These are phyloP conservation scores for Waltiozyma solani DNA, from an alignment of 1,139 yeast species.

Conservation along the genomic window DNA sequence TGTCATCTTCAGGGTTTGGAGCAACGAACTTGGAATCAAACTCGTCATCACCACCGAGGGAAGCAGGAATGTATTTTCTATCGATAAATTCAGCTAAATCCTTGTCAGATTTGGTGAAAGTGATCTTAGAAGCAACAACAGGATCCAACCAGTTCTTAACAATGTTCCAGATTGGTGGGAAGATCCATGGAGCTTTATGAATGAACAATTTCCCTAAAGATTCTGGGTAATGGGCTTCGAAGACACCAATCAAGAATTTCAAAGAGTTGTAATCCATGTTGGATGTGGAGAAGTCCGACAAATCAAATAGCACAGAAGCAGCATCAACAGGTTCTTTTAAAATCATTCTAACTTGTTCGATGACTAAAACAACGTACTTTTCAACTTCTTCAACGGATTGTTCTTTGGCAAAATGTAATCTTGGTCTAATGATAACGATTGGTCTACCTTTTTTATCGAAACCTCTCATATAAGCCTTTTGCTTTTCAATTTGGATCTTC, in stretches of 20 bases:
- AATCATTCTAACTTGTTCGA: constrained; percentile 61
- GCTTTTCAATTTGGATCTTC: constrained; percentile 30
- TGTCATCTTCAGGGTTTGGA: constrained; percentile 44
- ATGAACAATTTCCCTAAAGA: constrained; percentile 64
- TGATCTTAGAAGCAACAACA: constrained; percentile 72
- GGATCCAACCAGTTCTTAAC: constrained; percentile 86
- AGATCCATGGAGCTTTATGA: constrained; percentile 89
- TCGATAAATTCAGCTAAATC: constrained; percentile 53
- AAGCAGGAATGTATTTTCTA: constrained; percentile 41
- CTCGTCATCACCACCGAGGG: constrained; percentile 57
- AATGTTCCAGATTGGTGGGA: constrained; percentile 77
- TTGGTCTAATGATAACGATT: constrained; percentile 61
- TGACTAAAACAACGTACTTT: constrained; percentile 50
- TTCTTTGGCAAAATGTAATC: constrained; percentile 59
- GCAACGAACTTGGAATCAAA: constrained; percentile 43
- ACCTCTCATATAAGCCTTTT: constrained; percentile 61
- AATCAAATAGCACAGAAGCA: constrained; percentile 66
- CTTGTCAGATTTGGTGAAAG: constrained; percentile 51
- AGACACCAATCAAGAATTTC: constrained; percentile 64
- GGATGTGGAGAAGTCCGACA: constrained; percentile 62
- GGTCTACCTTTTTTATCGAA: constrained; percentile 57
- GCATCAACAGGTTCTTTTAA: constrained; percentile 58
- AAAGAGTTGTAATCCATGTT: constrained; percentile 83
- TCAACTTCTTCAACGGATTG: constrained; percentile 63
- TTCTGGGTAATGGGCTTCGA: constrained; percentile 88